Evolutionary conservation across 1,284 basidiomycete species (phyloP), one percentile per base, ranked within the genome.

Genomic region (Austroboletus niveus): DNA sequence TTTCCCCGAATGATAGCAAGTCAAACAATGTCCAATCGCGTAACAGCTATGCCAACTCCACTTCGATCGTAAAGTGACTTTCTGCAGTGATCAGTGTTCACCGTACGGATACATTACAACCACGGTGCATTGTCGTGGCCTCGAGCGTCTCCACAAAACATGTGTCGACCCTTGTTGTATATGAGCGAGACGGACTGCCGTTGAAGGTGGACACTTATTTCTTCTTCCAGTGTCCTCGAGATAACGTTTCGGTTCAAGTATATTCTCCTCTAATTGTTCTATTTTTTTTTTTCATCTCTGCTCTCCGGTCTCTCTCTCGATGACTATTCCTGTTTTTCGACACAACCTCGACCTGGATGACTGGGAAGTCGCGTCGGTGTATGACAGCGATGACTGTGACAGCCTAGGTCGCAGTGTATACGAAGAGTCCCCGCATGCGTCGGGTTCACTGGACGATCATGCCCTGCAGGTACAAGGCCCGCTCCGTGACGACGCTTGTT

Each of bases 361-460:
- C 52, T 65, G 63, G 63, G 63, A 65, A 52, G 53, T 68, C 47
- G 63, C 64, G 20, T 65, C 63, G 38, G 52, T 63, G 32, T 65
- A 65, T 45, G 49, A 56, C 43, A 65, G 65, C 47, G 63, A 65
- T 55, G 65, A 65, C 48, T 56, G 65, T 52, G 56, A 56, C 35
- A 64, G 65, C 38, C 34, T 62, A 17, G 61, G 57, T 12, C 54
- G 59, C 24, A 67, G 65, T 42, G 50, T 14, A 45, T 61, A 49
- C 47, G 22, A 48, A 30, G 61, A 54, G 7, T 60, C 62, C 20
- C 20, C 46, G 39, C 45, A 47, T 22, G 45, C 47, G 14, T 47
- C 58, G 17, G 38, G 31, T 29, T 51, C 51, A 24, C 36, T 45
- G 2, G 44, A 59, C 39, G 41, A 55, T 42, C 29, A 60, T 9